Percentiles rank a stretch among this genome's conserved stretches.
Conservation (phyloP, 768 basidiomycete species). For the Podaxis sp. region DNA sequence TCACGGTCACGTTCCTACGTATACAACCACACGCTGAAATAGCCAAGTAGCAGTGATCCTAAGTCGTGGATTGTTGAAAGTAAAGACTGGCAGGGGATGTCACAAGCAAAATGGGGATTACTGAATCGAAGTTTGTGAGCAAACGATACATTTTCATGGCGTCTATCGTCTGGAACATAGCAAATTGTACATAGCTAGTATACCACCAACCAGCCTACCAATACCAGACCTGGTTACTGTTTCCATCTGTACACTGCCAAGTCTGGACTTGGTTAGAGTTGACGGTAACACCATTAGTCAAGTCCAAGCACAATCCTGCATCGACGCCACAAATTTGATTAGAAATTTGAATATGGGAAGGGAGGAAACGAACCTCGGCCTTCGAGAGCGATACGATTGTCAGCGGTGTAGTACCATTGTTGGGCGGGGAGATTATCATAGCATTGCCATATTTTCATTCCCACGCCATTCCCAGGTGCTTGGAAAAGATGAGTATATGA, state of each 20-base stretch:
- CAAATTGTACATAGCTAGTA: no score
- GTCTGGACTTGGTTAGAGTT: constrained; percentile 31
- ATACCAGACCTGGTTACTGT: constrained; percentile 31
- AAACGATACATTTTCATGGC: no score
- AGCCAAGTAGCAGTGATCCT: no score
- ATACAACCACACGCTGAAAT: no score
- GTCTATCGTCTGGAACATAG: no score
- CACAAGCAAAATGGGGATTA: no score
- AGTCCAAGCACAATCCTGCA: constrained; percentile 30
- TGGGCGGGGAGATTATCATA: constrained; percentile 33
- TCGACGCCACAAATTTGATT: background rate
- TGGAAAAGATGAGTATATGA: background rate
- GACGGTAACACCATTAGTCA: constrained; percentile 27
- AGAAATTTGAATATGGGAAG: background rate
- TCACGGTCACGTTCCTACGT: no score
- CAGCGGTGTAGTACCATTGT: constrained; percentile 31
- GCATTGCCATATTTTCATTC: constrained; percentile 29
- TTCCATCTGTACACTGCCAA: constrained; percentile 31
- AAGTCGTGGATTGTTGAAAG: no score
- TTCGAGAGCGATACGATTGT: constrained; percentile 30
- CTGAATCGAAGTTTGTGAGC: no score
- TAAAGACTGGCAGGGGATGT: no score
- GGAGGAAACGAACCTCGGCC: constrained; percentile 21
- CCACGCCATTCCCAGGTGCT: constrained; percentile 23
- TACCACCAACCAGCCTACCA: no score